Evolutionary conservation across 345 rosid species (phyloP).

Genomic region (Carallia pectinifolia): DNA sequence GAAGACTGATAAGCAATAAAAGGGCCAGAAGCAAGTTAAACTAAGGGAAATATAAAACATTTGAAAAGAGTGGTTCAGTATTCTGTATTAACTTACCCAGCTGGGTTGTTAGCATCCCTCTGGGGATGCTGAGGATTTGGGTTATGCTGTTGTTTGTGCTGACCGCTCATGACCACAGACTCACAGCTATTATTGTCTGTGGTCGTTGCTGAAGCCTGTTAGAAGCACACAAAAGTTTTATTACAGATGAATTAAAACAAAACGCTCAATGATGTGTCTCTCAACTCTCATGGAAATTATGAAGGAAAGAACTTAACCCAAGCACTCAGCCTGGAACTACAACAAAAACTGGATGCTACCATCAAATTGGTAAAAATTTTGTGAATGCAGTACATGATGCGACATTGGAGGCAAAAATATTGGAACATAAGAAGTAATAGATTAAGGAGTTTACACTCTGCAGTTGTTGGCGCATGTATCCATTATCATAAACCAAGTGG

Average conservation of each 20-base stretch:
- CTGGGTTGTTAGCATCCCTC: constrained; percentile 96
- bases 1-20: constrained; percentile 48
- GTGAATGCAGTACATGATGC: no score
- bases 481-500: constrained; percentile 88
- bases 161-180: constrained; percentile 98
- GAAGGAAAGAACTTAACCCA: no score
- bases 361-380: no score
- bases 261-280: neutral
- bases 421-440: neutral
- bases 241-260: neutral
- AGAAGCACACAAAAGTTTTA: neutral
- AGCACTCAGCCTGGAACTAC: no score
- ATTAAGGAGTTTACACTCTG: constrained; percentile 43
- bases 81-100: constrained; percentile 56
- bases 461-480: constrained; percentile 77
- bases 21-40: constrained; percentile 1
- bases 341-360: no score
- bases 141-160: constrained; percentile 96
- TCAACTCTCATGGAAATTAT: neutral
- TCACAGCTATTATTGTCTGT: constrained; percentile 97
- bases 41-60: neutral
- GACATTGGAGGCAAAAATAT: no score
- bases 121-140: constrained; percentile 90
- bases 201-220: constrained; percentile 86
- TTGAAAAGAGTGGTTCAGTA: neutral